These are phyloP conservation scores for Aphanomyces astaci DNA, from an alignment of 352 stramenopile species.

Conservation along the genomic window DNA sequence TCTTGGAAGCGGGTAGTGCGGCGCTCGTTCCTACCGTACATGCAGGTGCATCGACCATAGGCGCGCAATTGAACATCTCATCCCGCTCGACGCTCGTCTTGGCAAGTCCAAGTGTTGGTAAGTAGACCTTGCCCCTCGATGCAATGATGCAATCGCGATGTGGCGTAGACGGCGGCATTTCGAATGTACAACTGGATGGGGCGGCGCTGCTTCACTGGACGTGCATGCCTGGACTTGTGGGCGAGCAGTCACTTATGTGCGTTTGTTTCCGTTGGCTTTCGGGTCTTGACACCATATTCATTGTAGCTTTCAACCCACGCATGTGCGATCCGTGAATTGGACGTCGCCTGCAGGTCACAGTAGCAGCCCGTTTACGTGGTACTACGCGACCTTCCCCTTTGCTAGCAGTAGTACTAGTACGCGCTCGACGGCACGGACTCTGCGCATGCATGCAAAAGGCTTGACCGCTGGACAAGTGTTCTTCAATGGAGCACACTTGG, in stretches of 20 bases:
- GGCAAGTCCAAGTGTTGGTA: neutral
- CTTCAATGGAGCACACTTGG: conserved; percentile 8
- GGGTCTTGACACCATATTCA: too few relatives aligned
- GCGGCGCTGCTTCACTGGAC: neutral
- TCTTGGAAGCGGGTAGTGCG: neutral
- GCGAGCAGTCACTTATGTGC: conserved; percentile 17
- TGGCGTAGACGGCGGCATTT: too few relatives aligned
- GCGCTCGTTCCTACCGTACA: neutral
- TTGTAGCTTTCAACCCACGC: conserved; percentile 3
- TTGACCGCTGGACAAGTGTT: conserved; percentile 6
- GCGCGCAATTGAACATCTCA: neutral
- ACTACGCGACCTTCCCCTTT: neutral
- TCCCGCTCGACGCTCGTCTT: neutral
- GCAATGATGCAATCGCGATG: too few relatives aligned
- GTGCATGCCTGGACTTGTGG: conserved; percentile 1
- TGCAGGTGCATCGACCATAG: neutral
- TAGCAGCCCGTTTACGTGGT: conserved; percentile 1
- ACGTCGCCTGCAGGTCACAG: neutral
- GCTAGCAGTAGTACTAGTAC: too few relatives aligned
- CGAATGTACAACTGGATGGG: neutral
- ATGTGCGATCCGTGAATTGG: conserved; percentile 7
- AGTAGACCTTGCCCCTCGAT: too few relatives aligned
- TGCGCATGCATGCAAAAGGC: neutral
- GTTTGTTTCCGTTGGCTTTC: too few relatives aligned
- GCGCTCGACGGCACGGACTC: too few relatives aligned